phyloP scores from a whole-genome alignment of 371 early-diverging fungal genomes.

The Sporodiniella umbellata region DNA sequence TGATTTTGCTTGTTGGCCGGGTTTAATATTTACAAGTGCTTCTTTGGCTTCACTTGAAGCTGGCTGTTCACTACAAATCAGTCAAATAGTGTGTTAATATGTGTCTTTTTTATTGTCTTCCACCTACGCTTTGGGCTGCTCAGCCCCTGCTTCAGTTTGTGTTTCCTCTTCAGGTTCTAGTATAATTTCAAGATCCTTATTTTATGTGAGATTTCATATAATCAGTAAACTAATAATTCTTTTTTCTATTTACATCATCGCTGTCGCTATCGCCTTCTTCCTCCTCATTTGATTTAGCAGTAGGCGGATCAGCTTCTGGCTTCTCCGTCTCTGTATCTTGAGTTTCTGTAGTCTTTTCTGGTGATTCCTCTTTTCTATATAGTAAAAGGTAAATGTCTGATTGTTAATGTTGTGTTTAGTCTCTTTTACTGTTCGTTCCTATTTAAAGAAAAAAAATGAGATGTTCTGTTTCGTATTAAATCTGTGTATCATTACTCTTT shows the following conservation, averaged over 20 bases:
- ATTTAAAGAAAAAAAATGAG: background rate
- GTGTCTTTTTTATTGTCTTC: too few species aligned
- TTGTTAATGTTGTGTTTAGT: background rate
- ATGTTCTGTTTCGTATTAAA: background rate
- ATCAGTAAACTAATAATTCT: background rate
- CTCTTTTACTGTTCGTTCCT: constrained; percentile 14
- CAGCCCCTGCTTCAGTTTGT: constrained; percentile 12
- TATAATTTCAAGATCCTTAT: constrained; percentile 69
- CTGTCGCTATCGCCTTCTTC: constrained; percentile 42
- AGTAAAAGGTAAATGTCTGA: background rate
- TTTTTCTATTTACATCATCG: constrained; percentile 42
- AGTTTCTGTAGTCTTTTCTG: background rate
- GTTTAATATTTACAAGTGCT: constrained; percentile 63
- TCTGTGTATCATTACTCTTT: constrained; percentile 23
- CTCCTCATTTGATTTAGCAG: constrained; percentile 26
- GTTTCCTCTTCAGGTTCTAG: constrained; percentile 51
- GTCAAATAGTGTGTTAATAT: too few species aligned
- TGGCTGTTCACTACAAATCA: constrained; percentile 1
- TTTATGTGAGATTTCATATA: background rate
- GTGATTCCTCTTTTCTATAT: constrained; percentile 19
- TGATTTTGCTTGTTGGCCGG: constrained; percentile 37
- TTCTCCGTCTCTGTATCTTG: constrained; percentile 15
- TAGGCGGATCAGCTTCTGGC: constrained; percentile 24
- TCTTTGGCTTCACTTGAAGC: constrained; percentile 17
- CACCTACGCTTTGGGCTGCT: background rate